Base-by-base conservation (phyloP, 495 filamentous ascomycete genomes). In the Ascodesmis nigricans region DNA sequence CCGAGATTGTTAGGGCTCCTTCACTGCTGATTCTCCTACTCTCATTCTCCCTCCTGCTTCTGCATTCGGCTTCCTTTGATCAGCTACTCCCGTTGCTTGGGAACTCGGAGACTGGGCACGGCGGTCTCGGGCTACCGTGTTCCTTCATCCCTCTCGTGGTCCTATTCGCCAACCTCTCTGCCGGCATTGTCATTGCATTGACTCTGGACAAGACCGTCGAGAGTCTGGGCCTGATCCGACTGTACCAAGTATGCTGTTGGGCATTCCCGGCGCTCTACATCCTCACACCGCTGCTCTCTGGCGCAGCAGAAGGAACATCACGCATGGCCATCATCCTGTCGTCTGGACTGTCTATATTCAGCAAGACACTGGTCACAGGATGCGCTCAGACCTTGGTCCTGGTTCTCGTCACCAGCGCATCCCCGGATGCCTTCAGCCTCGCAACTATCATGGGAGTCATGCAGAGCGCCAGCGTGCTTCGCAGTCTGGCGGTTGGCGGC, bases 371-470 rank as follows among this genome's bases (percentile, higher is more conserved):
- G 4, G 48, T 61, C 15, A 48, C 55, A 8, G 51, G 49, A 5
- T 45, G 46, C 14, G 53, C 58, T 1, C 46, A 57, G 8, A 55
- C 56, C 10, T 50, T 61, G 9, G 55, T 59, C 9, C 44, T 46
- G 5, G 48, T 59, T 11, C 54, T 61, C 15, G 50, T 61, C 4
- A 53, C 58, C 38, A 58, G 56, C 33, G 54, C 58, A 10, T 55
- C 55, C n/a, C 58, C 58, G 4, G 58, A 61, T 39, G 50, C 58
- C 3, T 56, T 47, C 41, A 56, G 52, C 7, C 52, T 58, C 10
- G 58, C 57, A 14, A 59, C 55, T 11, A 56, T 59, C n/a, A 51
- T 59, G 39, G 58, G 58, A n/a, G 46, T 59, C 34, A 52, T 61
- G 50, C 55, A 59, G 15, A 43, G 53, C 4, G 53, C 55, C n/a